Percentiles rank a stretch among this genome's conserved stretches.
phyloP scores from a whole-genome alignment of 305 asterid species.

The Plantago coronopus region DNA sequence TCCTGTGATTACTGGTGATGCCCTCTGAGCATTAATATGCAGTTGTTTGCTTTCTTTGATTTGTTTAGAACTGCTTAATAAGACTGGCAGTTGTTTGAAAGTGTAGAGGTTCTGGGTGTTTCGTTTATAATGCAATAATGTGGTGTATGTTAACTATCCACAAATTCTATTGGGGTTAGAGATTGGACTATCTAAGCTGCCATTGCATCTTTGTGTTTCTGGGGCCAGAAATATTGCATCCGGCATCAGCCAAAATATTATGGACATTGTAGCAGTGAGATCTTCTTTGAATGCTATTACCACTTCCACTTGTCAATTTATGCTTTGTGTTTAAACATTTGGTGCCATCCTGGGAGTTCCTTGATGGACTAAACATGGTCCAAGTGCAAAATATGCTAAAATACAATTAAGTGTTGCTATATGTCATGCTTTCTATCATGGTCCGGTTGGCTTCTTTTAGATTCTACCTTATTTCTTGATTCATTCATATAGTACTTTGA shows the following conservation, averaged over 20 bases:
- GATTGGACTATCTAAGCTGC: background rate
- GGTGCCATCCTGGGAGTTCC: too few relatives aligned
- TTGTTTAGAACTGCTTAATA: background rate
- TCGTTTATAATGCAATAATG: background rate
- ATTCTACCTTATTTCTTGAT: background rate
- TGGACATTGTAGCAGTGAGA: too few relatives aligned
- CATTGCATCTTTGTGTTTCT: background rate
- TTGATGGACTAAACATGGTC: too few relatives aligned
- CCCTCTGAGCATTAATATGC: conserved; percentile 2
- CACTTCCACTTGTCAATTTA: too few relatives aligned
- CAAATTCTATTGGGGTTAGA: conserved; percentile 6
- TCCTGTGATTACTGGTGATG: background rate
- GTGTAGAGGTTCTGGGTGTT: conserved; percentile 2
- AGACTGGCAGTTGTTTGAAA: background rate
- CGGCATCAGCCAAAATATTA: too few relatives aligned
- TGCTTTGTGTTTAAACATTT: too few relatives aligned
- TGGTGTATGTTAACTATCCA: background rate
- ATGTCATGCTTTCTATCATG: too few relatives aligned
- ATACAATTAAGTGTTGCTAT: too few relatives aligned
- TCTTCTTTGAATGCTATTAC: too few relatives aligned
- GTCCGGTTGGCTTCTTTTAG: too few relatives aligned
- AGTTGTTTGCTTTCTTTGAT: background rate
- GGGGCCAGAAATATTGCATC: background rate
- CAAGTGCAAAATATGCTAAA: too few relatives aligned
- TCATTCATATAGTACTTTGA: background rate